A percentile compares a stretch with the other conserved stretches of the same genome.
These are phyloP conservation scores for Hemisphaericaspora lyxosophila DNA, from an alignment of 1,139 yeast genomes.

Conservation along the genomic window DNA sequence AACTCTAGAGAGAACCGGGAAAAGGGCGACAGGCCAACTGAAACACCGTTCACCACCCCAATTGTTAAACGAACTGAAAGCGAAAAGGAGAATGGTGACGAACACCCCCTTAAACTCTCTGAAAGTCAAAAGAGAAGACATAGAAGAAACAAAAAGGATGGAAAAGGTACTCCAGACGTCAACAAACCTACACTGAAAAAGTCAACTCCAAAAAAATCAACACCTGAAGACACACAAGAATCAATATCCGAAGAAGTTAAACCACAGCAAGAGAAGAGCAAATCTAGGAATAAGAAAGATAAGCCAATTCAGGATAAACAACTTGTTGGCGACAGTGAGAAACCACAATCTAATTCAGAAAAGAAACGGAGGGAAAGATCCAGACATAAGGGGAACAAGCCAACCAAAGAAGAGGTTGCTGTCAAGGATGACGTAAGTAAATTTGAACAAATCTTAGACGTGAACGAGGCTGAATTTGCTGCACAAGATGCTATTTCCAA, in stretches of 20 bases:
- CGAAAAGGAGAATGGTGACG: background rate
- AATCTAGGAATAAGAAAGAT: background rate
- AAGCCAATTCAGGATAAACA: background rate
- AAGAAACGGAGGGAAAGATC: background rate
- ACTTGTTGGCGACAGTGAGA: background rate
- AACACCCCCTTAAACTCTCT: background rate
- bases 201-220: background rate
- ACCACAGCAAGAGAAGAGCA: constrained; percentile 2
- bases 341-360: background rate
- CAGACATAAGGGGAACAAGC: background rate
- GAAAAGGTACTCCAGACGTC: no score
- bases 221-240: background rate
- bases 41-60: no score
- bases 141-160: background rate
- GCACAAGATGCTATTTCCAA: background rate
- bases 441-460: no score
- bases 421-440: no score
- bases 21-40: background rate
- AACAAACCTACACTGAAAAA: no score
- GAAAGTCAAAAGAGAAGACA: background rate
- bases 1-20: background rate
- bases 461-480: no score
- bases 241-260: background rate
- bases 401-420: background rate
- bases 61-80: background rate